Evolutionary conservation across 1,139 yeast species (phyloP).

Genomic region (Eremothecium gossypii): DNA sequence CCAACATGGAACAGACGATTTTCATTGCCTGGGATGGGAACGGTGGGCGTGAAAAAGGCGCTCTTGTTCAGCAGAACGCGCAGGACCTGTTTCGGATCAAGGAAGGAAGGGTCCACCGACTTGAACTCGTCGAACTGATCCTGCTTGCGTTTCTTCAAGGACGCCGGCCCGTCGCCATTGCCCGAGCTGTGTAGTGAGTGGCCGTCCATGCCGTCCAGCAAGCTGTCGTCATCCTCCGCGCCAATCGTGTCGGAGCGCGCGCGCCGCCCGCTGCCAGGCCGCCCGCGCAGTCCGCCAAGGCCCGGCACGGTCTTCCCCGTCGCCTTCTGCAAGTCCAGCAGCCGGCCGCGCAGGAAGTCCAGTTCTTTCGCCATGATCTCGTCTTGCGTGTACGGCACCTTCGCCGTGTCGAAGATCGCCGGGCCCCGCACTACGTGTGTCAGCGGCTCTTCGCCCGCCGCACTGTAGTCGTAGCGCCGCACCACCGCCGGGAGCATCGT

Average conservation of each 20-base stretch:
- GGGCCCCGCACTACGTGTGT: constrained; percentile 28
- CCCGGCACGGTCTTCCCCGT: constrained; percentile 15
- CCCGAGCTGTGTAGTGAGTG: constrained; percentile 5
- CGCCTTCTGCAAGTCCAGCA: constrained; percentile 23
- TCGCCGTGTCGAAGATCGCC: constrained; percentile 23
- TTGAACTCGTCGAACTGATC: constrained; percentile 14
- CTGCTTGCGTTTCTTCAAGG: constrained; percentile 5
- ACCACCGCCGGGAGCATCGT: neutral
- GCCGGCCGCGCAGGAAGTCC: constrained; percentile 21
- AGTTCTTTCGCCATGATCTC: constrained; percentile 24
- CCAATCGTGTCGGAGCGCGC: neutral
- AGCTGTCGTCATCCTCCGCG: constrained; percentile 6
- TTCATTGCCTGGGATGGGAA: constrained; percentile 8
- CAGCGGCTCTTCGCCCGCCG: neutral
- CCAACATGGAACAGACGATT: constrained; percentile 4
- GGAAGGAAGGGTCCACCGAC: constrained; percentile 22
- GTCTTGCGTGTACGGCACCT: constrained; percentile 20
- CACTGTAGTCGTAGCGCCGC: neutral
- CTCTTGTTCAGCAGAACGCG: constrained; percentile 10
- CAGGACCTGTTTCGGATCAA: constrained; percentile 16
- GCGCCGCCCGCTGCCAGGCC: neutral
- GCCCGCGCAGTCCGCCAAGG: neutral
- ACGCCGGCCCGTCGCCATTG: neutral
- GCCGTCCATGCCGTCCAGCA: constrained; percentile 5
- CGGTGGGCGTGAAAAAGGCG: constrained; percentile 8